Conservation (phyloP, 768 basidiomycete species). For the Lentinula sp. region DNA sequence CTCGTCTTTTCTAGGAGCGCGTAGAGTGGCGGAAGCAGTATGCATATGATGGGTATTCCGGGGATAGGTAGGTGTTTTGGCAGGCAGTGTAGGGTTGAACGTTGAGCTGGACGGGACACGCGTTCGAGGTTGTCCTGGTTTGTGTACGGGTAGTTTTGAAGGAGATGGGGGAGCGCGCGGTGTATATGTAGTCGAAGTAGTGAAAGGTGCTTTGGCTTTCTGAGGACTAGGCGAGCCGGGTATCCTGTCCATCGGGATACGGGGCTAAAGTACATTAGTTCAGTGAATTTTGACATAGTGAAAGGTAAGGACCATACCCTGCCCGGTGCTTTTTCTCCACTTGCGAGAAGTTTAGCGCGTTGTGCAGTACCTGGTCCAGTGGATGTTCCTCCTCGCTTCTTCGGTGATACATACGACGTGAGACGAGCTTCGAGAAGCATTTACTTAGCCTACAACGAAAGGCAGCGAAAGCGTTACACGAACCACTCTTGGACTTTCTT, state of each 20-base stretch:
- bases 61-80: conserved; percentile 50
- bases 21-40: conserved; percentile 35
- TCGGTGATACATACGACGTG: conserved; percentile 38
- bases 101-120: conserved; percentile 55
- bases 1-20: conserved; percentile 70
- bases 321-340: conserved; percentile 36
- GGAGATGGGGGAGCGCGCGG: conserved; percentile 43
- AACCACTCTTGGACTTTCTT: conserved; percentile 58
- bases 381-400: conserved; percentile 44
- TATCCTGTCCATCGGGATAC: conserved; percentile 15
- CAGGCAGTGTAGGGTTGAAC: conserved; percentile 67
- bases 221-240: conserved; percentile 37
- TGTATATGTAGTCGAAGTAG: conserved; percentile 15
- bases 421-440: conserved; percentile 31
- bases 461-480: conserved; percentile 16
- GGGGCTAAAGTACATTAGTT: conserved; percentile 12
- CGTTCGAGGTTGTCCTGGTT: conserved; percentile 14
- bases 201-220: conserved; percentile 41
- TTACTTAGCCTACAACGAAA: not conserved
- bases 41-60: conserved; percentile 12
- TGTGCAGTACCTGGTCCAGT: conserved; percentile 50
- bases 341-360: conserved; percentile 32
- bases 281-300: not conserved
- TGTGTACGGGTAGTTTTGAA: conserved; percentile 33
- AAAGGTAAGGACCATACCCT: conserved; percentile 18